Conservation (phyloP, 75 land plant genomes). For the Selaginella moellendorffii region DNA sequence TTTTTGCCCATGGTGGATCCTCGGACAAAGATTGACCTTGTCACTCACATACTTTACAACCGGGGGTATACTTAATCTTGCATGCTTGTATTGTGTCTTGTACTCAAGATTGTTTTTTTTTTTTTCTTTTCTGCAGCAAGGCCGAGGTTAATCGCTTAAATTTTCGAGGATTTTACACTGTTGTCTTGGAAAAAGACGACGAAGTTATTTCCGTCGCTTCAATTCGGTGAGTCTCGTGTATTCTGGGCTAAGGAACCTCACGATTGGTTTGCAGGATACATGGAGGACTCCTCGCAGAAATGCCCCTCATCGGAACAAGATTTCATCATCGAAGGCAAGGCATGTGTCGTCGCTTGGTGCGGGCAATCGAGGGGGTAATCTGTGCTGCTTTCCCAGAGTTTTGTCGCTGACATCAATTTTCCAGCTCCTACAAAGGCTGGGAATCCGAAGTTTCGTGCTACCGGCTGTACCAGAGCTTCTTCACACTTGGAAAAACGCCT, state of each 20-base stretch:
- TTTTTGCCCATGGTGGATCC: constrained; percentile 58
- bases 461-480: constrained; percentile 62
- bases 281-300: constrained; percentile 64
- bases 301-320: constrained; percentile 79
- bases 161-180: constrained; percentile 70
- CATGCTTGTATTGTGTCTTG: no score
- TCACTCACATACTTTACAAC: constrained; percentile 50
- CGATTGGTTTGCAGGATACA: constrained; percentile 28
- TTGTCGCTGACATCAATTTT: constrained; percentile 9
- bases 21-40: constrained; percentile 36
- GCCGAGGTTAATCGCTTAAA: constrained; percentile 71
- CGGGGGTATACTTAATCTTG: constrained; percentile 26
- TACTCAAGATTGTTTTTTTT: no score
- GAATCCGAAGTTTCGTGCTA: constrained; percentile 56
- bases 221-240: constrained; percentile 38
- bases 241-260: not conserved
- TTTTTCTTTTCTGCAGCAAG: constrained; percentile 42
- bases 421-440: constrained; percentile 50
- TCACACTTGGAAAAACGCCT: constrained; percentile 61
- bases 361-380: constrained; percentile 73
- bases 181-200: constrained; percentile 71
- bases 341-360: constrained; percentile 79
- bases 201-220: constrained; percentile 80
- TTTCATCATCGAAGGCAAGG: constrained; percentile 68
- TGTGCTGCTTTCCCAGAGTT: no score